phyloP scores from a whole-genome alignment of 495 filamentous ascomycete species.

The Hyaloscypha bicolor region DNA sequence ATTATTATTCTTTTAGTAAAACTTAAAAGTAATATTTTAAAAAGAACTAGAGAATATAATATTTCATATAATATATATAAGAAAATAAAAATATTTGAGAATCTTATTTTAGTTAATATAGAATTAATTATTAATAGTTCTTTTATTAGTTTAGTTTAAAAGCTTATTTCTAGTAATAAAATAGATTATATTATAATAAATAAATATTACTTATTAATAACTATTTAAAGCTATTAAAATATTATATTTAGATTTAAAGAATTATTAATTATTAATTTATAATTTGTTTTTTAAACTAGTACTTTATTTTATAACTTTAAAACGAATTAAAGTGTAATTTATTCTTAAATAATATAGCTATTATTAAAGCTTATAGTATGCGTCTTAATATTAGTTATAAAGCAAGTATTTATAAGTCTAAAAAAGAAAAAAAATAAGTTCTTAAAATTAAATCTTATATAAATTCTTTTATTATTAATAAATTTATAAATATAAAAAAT shows the following conservation, averaged over 20 bases:
- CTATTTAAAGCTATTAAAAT: background rate
- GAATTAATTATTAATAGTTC: background rate
- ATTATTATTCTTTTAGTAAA: background rate
- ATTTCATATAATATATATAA: too few species aligned
- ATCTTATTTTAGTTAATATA: slow-evolving; percentile 1
- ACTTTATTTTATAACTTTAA: background rate
- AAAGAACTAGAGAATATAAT: background rate
- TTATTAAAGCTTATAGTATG: background rate
- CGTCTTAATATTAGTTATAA: background rate
- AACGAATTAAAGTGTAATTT: background rate
- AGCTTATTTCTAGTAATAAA: background rate
- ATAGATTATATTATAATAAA: background rate
- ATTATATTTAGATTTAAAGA: slow-evolving; percentile 1
- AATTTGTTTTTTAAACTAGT: background rate
- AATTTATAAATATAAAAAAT: background rate
- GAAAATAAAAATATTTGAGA: background rate
- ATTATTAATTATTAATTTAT: background rate
- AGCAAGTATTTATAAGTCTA: background rate
- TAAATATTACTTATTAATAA: too few species aligned
- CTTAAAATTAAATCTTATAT: background rate
- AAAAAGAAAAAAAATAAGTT: too few species aligned
- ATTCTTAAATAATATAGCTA: background rate
- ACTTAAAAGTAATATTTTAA: background rate
- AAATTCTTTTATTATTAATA: background rate
- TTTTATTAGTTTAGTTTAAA: background rate